A percentile compares a stretch with the other conserved stretches of the same genome.
These are phyloP conservation scores for Gyromitra esculenta DNA, from an alignment of 2,329 filamentous ascomycete species.

Conservation along the genomic window DNA sequence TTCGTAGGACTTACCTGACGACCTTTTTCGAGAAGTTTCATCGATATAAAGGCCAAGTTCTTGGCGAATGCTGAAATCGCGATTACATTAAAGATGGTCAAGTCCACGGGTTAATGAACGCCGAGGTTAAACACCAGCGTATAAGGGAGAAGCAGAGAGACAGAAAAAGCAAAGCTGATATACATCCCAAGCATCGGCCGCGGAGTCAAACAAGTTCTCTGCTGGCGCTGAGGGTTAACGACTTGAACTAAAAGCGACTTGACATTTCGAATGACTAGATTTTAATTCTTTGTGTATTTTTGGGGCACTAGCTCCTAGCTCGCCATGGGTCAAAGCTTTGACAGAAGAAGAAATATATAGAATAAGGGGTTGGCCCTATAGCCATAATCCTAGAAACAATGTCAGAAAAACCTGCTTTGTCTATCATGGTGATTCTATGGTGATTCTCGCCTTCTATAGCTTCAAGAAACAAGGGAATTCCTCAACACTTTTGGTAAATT, in stretches of 20 bases:
- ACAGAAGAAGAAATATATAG: background rate
- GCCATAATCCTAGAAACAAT: constrained; percentile 18
- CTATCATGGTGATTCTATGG: background rate
- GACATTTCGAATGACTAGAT: constrained; percentile 26
- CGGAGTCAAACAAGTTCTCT: background rate
- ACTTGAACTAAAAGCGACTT: constrained; percentile 22
- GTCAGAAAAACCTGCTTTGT: background rate
- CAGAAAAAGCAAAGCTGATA: constrained; percentile 1
- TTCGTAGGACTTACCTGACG: constrained; percentile 30
- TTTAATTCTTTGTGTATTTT: constrained; percentile 30
- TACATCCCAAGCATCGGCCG: background rate
- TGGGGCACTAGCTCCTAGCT: constrained; percentile 25
- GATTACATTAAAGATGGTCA: constrained; percentile 8
- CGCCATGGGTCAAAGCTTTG: constrained; percentile 2
- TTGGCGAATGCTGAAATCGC: constrained; percentile 31
- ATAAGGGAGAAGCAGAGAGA: constrained; percentile 18
- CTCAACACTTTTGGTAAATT: constrained; percentile 16
- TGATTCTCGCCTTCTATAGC: constrained; percentile 18
- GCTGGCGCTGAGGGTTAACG: background rate
- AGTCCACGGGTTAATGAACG: constrained; percentile 29
- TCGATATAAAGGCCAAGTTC: constrained; percentile 20
- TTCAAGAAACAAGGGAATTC: constrained; percentile 9
- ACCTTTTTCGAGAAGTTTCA: constrained; percentile 24
- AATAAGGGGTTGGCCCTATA: background rate
- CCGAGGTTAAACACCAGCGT: constrained; percentile 12